Base-by-base conservation (phyloP, 305 asterid genomes). In the Petunia hybrid region DNA sequence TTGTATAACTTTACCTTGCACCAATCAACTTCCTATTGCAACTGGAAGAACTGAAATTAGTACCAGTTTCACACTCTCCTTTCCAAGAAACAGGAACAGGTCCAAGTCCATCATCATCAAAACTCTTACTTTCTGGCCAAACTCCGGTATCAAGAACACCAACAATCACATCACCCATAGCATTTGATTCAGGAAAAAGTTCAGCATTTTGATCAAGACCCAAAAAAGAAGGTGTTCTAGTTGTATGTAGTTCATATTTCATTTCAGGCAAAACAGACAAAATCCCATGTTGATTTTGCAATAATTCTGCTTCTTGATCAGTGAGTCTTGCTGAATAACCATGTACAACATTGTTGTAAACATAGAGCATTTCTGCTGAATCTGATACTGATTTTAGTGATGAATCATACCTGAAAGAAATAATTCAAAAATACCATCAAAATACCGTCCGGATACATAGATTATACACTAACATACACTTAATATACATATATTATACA, bases 61-160 rank as follows among this genome's bases (percentile, higher is more conserved):
- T 92, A 2, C 98, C 99, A 0, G 84, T 12, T 85, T 93, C 93
- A 38, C 99, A 94, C 10, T 80, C 90, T 0, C 99, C 99, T 84
- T 81, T 94, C 99, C 98, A 96, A 0, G 89, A 86, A 67, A 69
- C 85, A 3, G 98, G 99, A 1, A 94, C 65, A 0, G 98, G 84
- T 7, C 92, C 93, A 80, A 94, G 64, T 2, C 97, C 99, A 57
- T 76, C 74, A 40, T 94, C 99, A 40, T 89, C 94, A 65, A 78
- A 92, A 69, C 98, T 96, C 85, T 91, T 93, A 86, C 97, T 92
- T 65, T 96, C 99, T 3, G 99, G 99, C 99, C 99, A 96, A 3
- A 86, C 93, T 0, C 98, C 99, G 7, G 98, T 93, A 79, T 96
- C 99, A 22, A 96, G 67, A 45, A 96, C 97, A 1, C 94, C 99